These are phyloP conservation scores for Tetradesmus lagerheimii DNA, from an alignment of 139 green algal species.

Conservation along the genomic window DNA sequence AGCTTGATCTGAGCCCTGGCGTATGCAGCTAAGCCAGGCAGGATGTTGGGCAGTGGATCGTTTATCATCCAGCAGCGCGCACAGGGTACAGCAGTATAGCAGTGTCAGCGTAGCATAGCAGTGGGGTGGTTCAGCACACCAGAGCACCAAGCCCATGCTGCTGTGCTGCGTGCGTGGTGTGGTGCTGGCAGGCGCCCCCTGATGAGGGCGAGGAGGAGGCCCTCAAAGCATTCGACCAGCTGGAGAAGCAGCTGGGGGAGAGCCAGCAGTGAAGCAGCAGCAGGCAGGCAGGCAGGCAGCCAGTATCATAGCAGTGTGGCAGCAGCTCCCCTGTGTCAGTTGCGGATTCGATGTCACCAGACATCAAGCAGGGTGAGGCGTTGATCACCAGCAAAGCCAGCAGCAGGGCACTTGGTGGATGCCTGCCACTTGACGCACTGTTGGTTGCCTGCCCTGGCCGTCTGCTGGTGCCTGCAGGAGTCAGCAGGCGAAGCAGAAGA, in stretches of 20 bases:
- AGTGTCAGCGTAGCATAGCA: background rate
- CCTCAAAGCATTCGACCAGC: slow-evolving; percentile 75
- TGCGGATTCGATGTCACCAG: background rate
- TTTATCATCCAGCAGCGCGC: background rate
- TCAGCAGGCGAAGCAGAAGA: background rate
- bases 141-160: background rate
- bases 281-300: background rate
- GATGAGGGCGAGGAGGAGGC: slow-evolving; percentile 82
- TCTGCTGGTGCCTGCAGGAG: slow-evolving; percentile 6
- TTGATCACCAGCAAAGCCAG: too few relatives aligned
- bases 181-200: slow-evolving; percentile 66
- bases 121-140: background rate
- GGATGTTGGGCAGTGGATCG: too few relatives aligned
- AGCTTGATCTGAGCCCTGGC: too few relatives aligned
- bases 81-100: background rate
- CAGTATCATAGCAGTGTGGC: background rate
- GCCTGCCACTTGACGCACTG: background rate
- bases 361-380: too few relatives aligned
- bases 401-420: background rate
- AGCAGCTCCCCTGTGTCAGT: background rate
- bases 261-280: slow-evolving; percentile 7
- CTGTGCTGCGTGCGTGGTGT: background rate
- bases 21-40: too few relatives aligned
- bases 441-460: background rate
- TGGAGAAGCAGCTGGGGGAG: slow-evolving; percentile 68